Conservation (phyloP, 2,329 filamentous ascomycete genomes). For the Penicillium sp. region DNA sequence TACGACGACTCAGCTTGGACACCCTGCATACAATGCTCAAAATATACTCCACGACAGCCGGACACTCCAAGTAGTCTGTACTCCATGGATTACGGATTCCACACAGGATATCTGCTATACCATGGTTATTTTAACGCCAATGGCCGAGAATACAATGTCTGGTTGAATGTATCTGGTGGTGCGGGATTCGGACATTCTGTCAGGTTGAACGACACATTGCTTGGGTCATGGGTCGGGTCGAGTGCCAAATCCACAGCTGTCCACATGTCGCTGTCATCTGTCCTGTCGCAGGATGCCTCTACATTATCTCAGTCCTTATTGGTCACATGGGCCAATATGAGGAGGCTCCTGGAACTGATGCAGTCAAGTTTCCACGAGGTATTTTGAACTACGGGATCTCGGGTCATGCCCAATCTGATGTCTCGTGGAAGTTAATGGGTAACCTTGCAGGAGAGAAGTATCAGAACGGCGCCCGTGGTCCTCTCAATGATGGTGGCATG, state of each 20-base stretch:
- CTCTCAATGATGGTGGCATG: constrained; percentile 55
- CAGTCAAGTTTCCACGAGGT: constrained; percentile 51
- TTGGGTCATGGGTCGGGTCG: constrained; percentile 28
- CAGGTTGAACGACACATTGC: constrained; percentile 26
- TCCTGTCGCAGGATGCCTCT: neutral
- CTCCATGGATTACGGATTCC: constrained; percentile 31
- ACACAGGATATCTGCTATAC: constrained; percentile 29
- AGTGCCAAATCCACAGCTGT: constrained; percentile 6
- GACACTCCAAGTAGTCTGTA: constrained; percentile 27
- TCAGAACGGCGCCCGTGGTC: constrained; percentile 48
- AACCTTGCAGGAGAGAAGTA: constrained; percentile 56
- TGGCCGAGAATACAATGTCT: constrained; percentile 23
- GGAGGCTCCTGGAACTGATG: constrained; percentile 28
- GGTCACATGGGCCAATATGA: constrained; percentile 31
- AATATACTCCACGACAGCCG: constrained; percentile 11
- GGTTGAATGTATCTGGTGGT: constrained; percentile 24
- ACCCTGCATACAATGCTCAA: neutral
- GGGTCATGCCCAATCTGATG: constrained; percentile 27
- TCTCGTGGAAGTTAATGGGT: constrained; percentile 54
- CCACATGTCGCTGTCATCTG: constrained; percentile 5
- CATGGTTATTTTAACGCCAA: constrained; percentile 29
- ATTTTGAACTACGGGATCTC: constrained; percentile 46
- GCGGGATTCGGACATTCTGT: constrained; percentile 26
- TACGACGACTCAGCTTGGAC: constrained; percentile 17
- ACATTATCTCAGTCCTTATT: constrained; percentile 22